Base-by-base conservation (phyloP, 345 rosid genomes). In the Leavenworthia alabamica region DNA sequence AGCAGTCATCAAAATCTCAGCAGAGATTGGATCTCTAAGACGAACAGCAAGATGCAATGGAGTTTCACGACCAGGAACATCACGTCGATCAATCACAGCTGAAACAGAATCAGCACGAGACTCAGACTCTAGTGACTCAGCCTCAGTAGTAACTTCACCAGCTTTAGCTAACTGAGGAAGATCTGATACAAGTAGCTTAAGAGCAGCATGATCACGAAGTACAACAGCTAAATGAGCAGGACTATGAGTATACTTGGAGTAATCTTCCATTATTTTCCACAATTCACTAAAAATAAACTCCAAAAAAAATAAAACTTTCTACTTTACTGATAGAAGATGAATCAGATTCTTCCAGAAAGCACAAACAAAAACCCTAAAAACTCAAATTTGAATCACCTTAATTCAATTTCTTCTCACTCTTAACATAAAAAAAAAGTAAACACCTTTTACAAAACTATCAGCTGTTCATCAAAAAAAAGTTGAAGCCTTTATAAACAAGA, bases 1-100 rank as follows among this genome's bases (percentile, higher is more conserved):
- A 24, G 96, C 89, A 0, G 84, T 74, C 97, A 90, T 88, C 68
- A 93, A 52, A 70, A 93, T 84, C 79, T 93, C 97, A 0, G 95
- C 95, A 4, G 96, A 82, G 11, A 73, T 65, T 2, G 83, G 89
- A 14, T 93, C 99, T 22, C 90, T 68, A 58, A 87, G 71, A 53
- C 86, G 85, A n/a, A 93, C 97, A 5, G 99, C 97, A 14, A 93
- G 89, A 66, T 93, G 99, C 74, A 93, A 78, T n/a, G 97, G 95
- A 23, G 99, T 93, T 73, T 93, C 99, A 7, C 99, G 86, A 16
- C 83, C 86, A 22, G 90, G 95, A 40, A 90, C 99, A 76, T 94
- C 97, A 29, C 99, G 88, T 0, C 89, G 70, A 75, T 90, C 97
- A 62, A 90, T 83, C 12, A 79, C 78, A 35, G 85, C 80, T 0